Evolutionary conservation across 164 flowering plant genomes (phyloP).

Genomic region (Brasenia schreberi): DNA sequence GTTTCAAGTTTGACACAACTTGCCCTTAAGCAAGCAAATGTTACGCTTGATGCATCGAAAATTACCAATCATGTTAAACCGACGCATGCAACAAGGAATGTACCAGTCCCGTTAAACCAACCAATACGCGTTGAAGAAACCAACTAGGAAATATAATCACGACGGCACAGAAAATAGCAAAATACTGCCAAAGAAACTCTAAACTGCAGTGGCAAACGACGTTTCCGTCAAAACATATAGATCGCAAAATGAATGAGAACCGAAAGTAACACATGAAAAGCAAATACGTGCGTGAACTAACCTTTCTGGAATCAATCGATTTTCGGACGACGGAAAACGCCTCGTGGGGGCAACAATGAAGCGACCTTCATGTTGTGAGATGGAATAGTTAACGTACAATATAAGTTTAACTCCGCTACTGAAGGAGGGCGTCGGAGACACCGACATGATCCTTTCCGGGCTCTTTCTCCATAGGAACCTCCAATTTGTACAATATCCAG

Average conservation of each 20-base stretch:
- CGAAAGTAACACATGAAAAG: neutral
- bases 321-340: constrained; percentile 74
- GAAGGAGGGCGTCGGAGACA: constrained; percentile 50
- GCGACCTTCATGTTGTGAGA: constrained; percentile 38
- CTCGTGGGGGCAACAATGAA: constrained; percentile 71
- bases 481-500: constrained; percentile 80
- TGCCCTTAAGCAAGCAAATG: no score
- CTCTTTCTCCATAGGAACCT: constrained; percentile 53
- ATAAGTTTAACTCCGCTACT: neutral
- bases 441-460: constrained; percentile 74
- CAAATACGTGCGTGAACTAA: constrained; percentile 11
- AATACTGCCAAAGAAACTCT: no score
- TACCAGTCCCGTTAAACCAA: no score
- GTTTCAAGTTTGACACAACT: no score
- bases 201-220: neutral
- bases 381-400: no score
- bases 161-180: no score
- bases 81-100: no score
- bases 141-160: no score
- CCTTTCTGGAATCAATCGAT: constrained; percentile 98
- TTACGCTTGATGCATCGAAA: no score
- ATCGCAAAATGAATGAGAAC: neutral
- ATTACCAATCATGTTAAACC: no score
- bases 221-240: neutral
- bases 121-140: no score